Base-by-base conservation (phyloP, 2,329 filamentous ascomycete genomes). In the Corniculantispora saksenae region DNA sequence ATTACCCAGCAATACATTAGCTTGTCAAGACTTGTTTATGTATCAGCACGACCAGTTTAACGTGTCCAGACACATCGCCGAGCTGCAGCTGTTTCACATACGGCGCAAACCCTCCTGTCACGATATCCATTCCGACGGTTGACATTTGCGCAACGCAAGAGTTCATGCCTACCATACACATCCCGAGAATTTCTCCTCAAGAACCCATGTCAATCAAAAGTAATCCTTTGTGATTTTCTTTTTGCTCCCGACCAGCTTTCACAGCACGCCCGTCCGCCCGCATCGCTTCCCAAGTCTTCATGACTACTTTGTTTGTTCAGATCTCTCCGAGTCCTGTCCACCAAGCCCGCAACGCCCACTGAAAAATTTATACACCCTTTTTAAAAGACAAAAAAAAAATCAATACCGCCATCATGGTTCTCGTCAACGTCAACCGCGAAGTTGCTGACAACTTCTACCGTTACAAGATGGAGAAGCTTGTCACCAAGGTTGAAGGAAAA, bases 401-500 rank as follows among this genome's bases (percentile, higher is more conserved):
- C 67, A 78, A 78, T 64, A 84, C 79, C 81, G 83, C 80, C 88
- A 93, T 74, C 82, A 98, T 98, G 95, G 90, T 92, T 87, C 94
- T 92, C 84, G 86, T 99, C 88, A 99, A 99, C 83, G 94, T 98
- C 82, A 94, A 94, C 82, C 93, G 92, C 82, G 94, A 98, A 91
- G 91, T 97, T 84, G 91, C 90, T 85, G 95, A 99, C 84, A 91
- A 91, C 83, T 99, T 97, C 89, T 99, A 99, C 85, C 95, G 95
- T 81, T 99, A 99, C 90, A 99, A 99, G 89, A 99, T 99, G 95
- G 95, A 98, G 84, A 91, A 89, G 74, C 85, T 99, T 78, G 93
- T 97, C 86, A 97, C 95, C 80, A 99, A 99, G 87, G 96, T 99
- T 74, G 95, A 99, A 84, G 95, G 95, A 82, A 99, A 99, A 83